Evolutionary conservation across 345 rosid genomes (phyloP).

Genomic region (Chamaenerion angustifolium): DNA sequence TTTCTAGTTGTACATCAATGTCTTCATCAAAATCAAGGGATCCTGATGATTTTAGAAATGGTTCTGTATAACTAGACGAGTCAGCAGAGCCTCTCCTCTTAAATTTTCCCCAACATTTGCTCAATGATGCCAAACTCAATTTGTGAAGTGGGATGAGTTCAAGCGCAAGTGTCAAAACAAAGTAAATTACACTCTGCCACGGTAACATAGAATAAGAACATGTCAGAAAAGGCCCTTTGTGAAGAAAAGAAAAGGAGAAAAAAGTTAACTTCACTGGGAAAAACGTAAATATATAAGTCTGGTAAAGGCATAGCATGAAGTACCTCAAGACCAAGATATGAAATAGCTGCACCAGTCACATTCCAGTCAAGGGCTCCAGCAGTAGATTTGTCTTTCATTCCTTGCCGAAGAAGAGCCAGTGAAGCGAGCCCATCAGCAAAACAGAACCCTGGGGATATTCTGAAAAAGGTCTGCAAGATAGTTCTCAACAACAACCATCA

Average conservation of each 20-base stretch:
- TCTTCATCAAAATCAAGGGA: slow-evolving; percentile 49
- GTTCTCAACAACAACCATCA: slow-evolving; percentile 3
- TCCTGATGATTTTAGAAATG: slow-evolving; percentile 51
- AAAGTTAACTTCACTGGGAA: not conserved
- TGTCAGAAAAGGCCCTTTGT: slow-evolving; percentile 1
- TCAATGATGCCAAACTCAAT: slow-evolving; percentile 24
- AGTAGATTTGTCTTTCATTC: slow-evolving; percentile 74
- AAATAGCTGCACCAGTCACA: slow-evolving; percentile 80
- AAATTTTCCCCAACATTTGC: slow-evolving; percentile 35
- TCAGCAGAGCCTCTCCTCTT: slow-evolving; percentile 13
- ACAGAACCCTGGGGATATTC: slow-evolving; percentile 92
- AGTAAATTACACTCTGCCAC: slow-evolving; percentile 62
- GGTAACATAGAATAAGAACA: slow-evolving; percentile 7
- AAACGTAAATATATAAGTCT: slow-evolving; percentile 1
- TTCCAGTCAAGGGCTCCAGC: slow-evolving; percentile 79
- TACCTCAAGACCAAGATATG: slow-evolving; percentile 77
- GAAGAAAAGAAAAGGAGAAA: not conserved
- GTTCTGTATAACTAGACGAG: slow-evolving; percentile 40
- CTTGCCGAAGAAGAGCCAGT: slow-evolving; percentile 90
- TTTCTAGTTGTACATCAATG: slow-evolving; percentile 66
- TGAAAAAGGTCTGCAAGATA: slow-evolving; percentile 61
- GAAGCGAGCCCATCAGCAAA: slow-evolving; percentile 98
- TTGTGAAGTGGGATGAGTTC: slow-evolving; percentile 59
- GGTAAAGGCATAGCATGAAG: too few species aligned
- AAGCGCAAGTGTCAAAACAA: slow-evolving; percentile 60